A percentile compares a stretch with the other conserved stretches of the same genome.
These are phyloP conservation scores for Penicillium sp. DNA, from an alignment of 2,329 filamentous ascomycete species.

Conservation along the genomic window DNA sequence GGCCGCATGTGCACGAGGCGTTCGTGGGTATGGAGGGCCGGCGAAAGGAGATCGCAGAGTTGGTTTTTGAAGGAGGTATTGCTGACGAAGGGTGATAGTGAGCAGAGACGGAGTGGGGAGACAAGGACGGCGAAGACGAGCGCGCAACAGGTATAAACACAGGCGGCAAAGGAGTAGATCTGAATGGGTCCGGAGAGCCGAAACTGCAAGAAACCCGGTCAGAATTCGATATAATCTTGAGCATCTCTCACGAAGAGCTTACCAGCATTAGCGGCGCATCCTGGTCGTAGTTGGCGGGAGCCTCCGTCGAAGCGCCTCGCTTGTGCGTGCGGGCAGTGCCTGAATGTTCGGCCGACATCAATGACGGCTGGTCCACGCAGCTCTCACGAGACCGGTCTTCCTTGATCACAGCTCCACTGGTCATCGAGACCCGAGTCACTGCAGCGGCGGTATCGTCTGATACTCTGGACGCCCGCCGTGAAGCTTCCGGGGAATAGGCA, in stretches of 20 bases:
- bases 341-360: conserved; percentile 34
- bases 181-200: conserved; percentile 55
- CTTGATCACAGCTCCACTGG: conserved; percentile 28
- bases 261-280: conserved; percentile 49
- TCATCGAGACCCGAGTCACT: conserved; percentile 27
- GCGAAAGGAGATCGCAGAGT: conserved; percentile 52
- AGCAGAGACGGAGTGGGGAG: conserved; percentile 56
- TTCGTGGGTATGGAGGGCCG: conserved; percentile 51
- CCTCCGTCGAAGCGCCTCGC: conserved; percentile 28
- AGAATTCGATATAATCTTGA: neutral
- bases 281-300: conserved; percentile 30
- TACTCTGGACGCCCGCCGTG: conserved; percentile 21
- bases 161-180: conserved; percentile 53
- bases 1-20: conserved; percentile 31
- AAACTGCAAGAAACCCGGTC: conserved; percentile 38
- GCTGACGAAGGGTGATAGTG: conserved; percentile 41
- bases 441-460: conserved; percentile 25
- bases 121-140: conserved; percentile 52
- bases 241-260: conserved; percentile 8
- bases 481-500: conserved; percentile 23
- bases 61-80: conserved; percentile 50
- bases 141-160: conserved; percentile 54
- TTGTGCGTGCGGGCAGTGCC: conserved; percentile 27
- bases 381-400: conserved; percentile 32
- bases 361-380: conserved; percentile 36